phyloP scores from a whole-genome alignment of 352 stramenopile species.

The Globisporangium acanthophoron region DNA sequence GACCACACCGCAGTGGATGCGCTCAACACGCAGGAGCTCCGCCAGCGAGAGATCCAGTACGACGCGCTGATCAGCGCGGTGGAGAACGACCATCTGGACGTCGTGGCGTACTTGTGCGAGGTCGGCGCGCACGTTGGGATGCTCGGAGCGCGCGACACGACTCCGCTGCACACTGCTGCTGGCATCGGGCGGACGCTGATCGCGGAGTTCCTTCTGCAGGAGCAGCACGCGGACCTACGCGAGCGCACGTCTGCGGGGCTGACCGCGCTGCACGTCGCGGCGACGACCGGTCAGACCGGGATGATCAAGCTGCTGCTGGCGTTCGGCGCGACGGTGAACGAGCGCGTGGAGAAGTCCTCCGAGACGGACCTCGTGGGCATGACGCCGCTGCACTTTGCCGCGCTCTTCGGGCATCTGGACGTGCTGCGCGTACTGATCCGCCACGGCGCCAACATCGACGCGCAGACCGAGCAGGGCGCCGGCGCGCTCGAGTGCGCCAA shows the following conservation, averaged over 20 bases:
- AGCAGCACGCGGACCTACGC: constrained; percentile 6
- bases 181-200: constrained; percentile 9
- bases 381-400: constrained; percentile 18
- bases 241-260: constrained; percentile 12
- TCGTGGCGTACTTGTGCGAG: constrained; percentile 15
- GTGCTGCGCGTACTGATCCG: constrained; percentile 12
- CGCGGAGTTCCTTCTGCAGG: constrained; percentile 13
- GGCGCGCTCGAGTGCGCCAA: constrained; percentile 16
- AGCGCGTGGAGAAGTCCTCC: constrained; percentile 7
- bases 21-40: neutral
- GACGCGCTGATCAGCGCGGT: constrained; percentile 12
- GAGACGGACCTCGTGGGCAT: constrained; percentile 14
- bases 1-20: neutral
- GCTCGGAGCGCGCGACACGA: constrained; percentile 10
- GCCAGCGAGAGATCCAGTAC: constrained; percentile 2
- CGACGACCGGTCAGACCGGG: constrained; percentile 22
- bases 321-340: constrained; percentile 18
- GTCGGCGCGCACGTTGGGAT: constrained; percentile 12
- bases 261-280: constrained; percentile 21
- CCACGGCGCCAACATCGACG: constrained; percentile 16
- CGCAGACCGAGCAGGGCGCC: constrained; percentile 11
- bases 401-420: constrained; percentile 13
- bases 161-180: constrained; percentile 12
- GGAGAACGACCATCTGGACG: constrained; percentile 13
- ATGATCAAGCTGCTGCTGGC: constrained; percentile 25